Conservation (phyloP, 2,329 filamentous ascomycete genomes). For the Alternaria postmessia region DNA sequence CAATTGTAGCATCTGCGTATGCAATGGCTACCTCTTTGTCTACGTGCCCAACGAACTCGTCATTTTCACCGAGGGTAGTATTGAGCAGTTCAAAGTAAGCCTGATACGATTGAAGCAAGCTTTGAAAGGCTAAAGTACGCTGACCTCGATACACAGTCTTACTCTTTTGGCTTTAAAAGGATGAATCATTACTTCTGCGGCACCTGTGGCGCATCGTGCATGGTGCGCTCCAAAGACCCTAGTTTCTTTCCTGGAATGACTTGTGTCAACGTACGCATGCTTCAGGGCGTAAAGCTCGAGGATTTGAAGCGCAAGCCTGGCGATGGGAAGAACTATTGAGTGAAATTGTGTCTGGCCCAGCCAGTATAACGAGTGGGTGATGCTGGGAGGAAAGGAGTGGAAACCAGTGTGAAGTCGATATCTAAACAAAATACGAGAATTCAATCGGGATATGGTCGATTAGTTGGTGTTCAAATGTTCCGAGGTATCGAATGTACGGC, state of each 20-base stretch:
- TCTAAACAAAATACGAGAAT: neutral
- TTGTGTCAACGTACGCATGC: constrained; percentile 41
- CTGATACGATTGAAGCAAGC: neutral
- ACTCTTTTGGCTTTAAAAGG: constrained; percentile 31
- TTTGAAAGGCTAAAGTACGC: neutral
- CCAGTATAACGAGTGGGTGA: neutral
- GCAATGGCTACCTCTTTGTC: constrained; percentile 62
- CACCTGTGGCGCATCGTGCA: constrained; percentile 40
- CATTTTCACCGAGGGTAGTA: constrained; percentile 27
- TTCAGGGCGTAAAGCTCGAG: constrained; percentile 40
- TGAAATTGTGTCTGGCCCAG: neutral
- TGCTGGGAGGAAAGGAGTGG: neutral
- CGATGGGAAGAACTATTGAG: constrained; percentile 35
- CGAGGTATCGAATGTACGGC: neutral
- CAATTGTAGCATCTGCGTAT: constrained; percentile 63
- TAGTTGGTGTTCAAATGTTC: neutral
- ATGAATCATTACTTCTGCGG: constrained; percentile 43
- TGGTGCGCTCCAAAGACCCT: constrained; percentile 26
- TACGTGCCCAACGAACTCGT: constrained; percentile 30
- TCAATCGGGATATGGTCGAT: neutral
- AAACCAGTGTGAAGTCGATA: neutral
- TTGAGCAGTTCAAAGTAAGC: constrained; percentile 27
- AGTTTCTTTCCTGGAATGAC: constrained; percentile 26
- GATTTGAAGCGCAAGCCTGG: constrained; percentile 30
- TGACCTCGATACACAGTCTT: constrained; percentile 25